Evolutionary conservation across 116 monocot species (phyloP), one percentile per base, ranked within the genome.

Genomic region (Dioscorea cayenensis): DNA sequence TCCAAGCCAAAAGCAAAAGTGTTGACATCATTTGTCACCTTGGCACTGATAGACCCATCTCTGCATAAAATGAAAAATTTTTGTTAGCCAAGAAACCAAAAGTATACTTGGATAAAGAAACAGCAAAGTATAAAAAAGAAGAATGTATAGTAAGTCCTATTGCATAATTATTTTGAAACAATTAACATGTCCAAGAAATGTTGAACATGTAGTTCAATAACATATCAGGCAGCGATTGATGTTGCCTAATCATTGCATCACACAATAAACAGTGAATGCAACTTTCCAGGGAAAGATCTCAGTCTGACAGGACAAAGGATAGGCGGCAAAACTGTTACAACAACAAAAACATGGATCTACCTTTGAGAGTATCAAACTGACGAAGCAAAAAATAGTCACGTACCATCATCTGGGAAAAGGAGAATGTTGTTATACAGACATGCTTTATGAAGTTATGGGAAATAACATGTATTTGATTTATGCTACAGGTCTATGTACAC

Each of bases 1-100:
- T 55, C 5, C 55, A 11, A 55, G 16, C 55, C n/a, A 55, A 55
- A 55, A 55, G 1, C 55, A 55, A 55, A 55, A n/a, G 55, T 19
- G 5, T 12, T 16, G 5, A 16, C 55, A 55, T 55, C 16, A 55
- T 16, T 55, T 55, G 18, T 55, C 55, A 55, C 55, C 55, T 55
- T 55, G 55, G 55, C 55, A 55, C 55, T n/a, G 55, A 55, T 55
- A 55, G 19, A 55, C 55, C 55, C 55, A 55, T 55, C 55, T 55
- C 55, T 55, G n/a, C 5, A 55, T 18, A 16, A 55, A 55, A 55
- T 55, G n/a, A 55, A 55, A 55, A 55, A 55, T 18, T n/a, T 14
- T n/a, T n/a, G n/a, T 55, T 16, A 55, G 55, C 43, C 12, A 43
- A 55, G 55, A 55, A 16, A 16, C 19, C 55, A 55, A 55, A 55